Evolutionary conservation across 805 yeast genomes (phyloP), one percentile per base, ranked within the genome.

Genomic region (Pichia eremophila): DNA sequence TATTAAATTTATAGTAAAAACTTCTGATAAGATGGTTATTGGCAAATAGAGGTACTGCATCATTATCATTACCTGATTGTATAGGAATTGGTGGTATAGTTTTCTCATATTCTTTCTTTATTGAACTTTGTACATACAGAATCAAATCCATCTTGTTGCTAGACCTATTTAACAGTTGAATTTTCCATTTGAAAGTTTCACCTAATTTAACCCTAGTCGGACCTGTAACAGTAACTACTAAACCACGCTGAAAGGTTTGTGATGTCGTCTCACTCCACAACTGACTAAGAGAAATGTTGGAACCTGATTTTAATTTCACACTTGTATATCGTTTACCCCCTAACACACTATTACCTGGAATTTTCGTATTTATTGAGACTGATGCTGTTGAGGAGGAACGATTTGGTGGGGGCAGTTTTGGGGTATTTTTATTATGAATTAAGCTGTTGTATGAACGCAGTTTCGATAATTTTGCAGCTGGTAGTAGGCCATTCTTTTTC

Each of bases 141-240:
- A 85, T 70, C 41, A 84, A 60, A 46, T 77, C 74, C 51, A 83
- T 63, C 25, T 70, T 70, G 7, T 57, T 65, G n/a, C 63, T 54
- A 1, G 85, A 74, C 50, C 72, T 72, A 65, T 85, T 85, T 45
- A 83, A 73, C 1, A 83, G 79, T 54, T 79, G 84, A 14, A 85
- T 69, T 43, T 72, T 72, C 85, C 90, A 81, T 46, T 69, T 73
- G 58, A 77, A 77, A 3, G 71, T 68, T 39, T 77, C 73, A 3
- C 93, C 91, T 10, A 82, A 62, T 53, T 70, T 68, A 5, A 83
- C 79, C 39, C 72, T 69, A 7, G 83, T 74, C 11, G 77, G 75
- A 0, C 95, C 93, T 6, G 74, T 68, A 48, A 85, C 77, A 4
- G 83, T 74, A 14, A 84, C 67, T 12, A 48, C 50, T 4, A 48